Conservation (phyloP, 2,329 filamentous ascomycete genomes). For the Aschersonia sp. region DNA sequence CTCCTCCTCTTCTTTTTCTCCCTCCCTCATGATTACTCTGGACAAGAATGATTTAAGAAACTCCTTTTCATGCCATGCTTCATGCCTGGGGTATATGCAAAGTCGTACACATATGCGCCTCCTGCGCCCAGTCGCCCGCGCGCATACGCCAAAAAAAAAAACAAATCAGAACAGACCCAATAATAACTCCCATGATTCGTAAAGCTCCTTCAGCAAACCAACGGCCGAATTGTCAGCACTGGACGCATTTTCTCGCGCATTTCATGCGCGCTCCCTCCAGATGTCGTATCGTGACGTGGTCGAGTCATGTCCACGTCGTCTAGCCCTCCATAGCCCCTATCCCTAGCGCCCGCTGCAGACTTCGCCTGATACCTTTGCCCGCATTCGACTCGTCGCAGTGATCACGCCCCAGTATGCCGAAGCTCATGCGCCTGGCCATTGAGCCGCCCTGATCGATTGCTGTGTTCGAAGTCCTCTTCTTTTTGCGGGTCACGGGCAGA, state of each 20-base stretch:
- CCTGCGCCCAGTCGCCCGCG: slow-evolving; percentile 1
- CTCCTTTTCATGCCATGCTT: background rate
- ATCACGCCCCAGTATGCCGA: slow-evolving; percentile 28
- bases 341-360: slow-evolving; percentile 30
- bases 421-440: slow-evolving; percentile 28
- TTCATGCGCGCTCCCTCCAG: background rate
- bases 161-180: too few relatives aligned
- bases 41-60: slow-evolving; percentile 5
- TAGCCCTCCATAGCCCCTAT: slow-evolving; percentile 13
- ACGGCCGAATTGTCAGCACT: too few relatives aligned
- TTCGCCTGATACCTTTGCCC: slow-evolving; percentile 27
- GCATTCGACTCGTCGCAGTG: slow-evolving; percentile 16
- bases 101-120: background rate
- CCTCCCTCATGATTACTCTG: too few relatives aligned
- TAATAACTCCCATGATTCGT: too few relatives aligned
- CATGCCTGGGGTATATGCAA: slow-evolving; percentile 1
- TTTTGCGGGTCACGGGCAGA: slow-evolving; percentile 22
- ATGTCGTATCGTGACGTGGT: background rate
- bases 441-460: slow-evolving; percentile 13
- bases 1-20: too few relatives aligned
- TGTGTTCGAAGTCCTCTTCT: slow-evolving; percentile 17
- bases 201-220: too few relatives aligned
- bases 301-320: background rate
- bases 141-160: background rate
- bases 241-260: background rate